Base-by-base conservation (phyloP, 1,284 basidiomycete species). In the Heterobasidion annosum region DNA sequence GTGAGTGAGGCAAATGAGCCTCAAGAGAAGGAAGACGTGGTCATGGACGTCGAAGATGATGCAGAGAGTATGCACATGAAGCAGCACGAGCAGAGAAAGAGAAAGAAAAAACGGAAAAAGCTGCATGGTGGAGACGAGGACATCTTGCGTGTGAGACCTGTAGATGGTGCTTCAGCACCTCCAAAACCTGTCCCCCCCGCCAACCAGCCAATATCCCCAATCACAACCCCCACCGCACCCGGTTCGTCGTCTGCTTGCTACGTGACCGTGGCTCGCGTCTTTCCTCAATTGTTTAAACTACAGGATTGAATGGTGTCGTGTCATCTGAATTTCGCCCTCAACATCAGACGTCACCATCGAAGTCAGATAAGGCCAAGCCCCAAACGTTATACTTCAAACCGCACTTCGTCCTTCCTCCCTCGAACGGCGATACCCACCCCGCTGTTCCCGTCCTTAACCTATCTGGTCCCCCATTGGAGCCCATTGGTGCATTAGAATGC, bases 381-480 rank as follows among this genome's bases (percentile, higher is more conserved):
- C 45, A 47, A 18, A 16, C 10, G 34, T 19, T 35, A 8, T 33
- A 8, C 32, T 35, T 16, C 34, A 16, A 48, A 19, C 47, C 9
- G 18, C 15, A 8, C 47, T 19, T 32, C 15, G 9, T 15, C 18
- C 16, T 18, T 19, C 47, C 15, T 13, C 47, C 8, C 15, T 18
- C 18, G 32, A 16, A 19, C 45, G 1, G 12, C 3, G 10, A 53
- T n/a, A 15, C 34, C 10, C 52, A 18, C 18, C 44, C 52, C 19
- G 42, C 56, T 16, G 43, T 68, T 2, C 75, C 79, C 12, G 57
- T 86, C 18, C 68, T 86, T 33, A 87, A 87, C 59, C 71, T 87
- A 12, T 67, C 65, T 25, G 79, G 80, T 1, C 76, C 77, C n/a
- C 75, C 71, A 15, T 57, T 68, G 46, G 67, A 64, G 32, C 65